A percentile compares a stretch with the other conserved stretches of the same genome.
Conservation (phyloP, 139 green algal genomes). For the Coccomyxa sp. region DNA sequence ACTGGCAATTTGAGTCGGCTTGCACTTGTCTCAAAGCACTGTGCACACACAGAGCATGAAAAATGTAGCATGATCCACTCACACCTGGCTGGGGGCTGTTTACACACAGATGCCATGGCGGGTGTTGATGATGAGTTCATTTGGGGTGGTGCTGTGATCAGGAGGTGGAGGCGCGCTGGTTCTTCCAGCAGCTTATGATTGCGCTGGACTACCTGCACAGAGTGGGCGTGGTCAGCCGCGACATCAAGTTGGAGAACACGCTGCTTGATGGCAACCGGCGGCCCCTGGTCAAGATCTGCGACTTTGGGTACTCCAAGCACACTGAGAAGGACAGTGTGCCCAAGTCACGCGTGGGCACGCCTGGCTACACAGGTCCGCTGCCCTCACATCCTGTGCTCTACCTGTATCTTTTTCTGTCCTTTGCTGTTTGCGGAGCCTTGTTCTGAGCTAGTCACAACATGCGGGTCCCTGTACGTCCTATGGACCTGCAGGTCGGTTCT, state of each 20-base stretch:
- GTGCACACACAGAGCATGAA: no score
- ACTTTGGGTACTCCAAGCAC: conserved; percentile 86
- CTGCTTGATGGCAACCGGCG: conserved; percentile 46
- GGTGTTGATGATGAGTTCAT: no score
- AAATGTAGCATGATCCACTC: no score
- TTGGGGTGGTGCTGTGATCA: neutral
- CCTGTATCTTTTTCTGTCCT: neutral
- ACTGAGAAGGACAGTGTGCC: conserved; percentile 63
- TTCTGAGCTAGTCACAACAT: no score
- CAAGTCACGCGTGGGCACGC: conserved; percentile 43
- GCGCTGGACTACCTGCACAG: conserved; percentile 68
- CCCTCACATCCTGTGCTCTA: neutral
- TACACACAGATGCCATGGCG: no score
- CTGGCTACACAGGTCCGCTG: conserved; percentile 47
- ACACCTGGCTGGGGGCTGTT: no score
- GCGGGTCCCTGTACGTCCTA: no score
- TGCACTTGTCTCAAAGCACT: no score
- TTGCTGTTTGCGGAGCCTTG: no score
- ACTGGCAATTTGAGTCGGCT: no score
- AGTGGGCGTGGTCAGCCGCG: conserved; percentile 60
- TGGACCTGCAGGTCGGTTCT: no score
- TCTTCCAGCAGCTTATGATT: conserved; percentile 80
- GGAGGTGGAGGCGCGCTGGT: conserved; percentile 43
- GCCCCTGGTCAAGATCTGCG: conserved; percentile 83
- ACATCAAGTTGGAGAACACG: conserved; percentile 83